These are phyloP conservation scores for Papiliotrema terrestris DNA, from an alignment of 1,284 basidiomycete genomes.

Conservation along the genomic window DNA sequence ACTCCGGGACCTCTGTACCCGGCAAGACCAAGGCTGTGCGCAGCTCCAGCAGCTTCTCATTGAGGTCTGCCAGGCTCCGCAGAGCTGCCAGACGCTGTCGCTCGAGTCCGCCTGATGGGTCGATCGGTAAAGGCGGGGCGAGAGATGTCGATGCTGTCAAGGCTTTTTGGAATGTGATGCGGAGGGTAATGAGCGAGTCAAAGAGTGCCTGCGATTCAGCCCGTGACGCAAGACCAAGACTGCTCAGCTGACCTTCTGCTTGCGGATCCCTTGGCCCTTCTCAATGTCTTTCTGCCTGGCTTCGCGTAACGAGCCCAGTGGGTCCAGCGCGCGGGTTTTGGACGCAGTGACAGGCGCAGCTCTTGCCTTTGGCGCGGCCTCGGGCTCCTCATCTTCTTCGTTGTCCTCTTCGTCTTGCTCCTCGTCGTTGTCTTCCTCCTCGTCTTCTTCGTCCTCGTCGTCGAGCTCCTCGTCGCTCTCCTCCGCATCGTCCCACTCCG, in stretches of 20 bases:
- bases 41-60: slow-evolving; percentile 56
- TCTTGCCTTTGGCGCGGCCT: slow-evolving; percentile 29
- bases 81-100: slow-evolving; percentile 29
- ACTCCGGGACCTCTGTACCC: slow-evolving; percentile 15
- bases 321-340: slow-evolving; percentile 42
- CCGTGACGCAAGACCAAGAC: not conserved
- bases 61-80: slow-evolving; percentile 31
- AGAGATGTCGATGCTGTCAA: slow-evolving; percentile 59
- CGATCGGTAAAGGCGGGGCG: slow-evolving; percentile 51
- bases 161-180: slow-evolving; percentile 84
- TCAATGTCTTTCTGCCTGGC: slow-evolving; percentile 49
- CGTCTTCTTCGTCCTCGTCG: slow-evolving; percentile 56
- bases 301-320: slow-evolving; percentile 49
- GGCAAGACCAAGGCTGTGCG: slow-evolving; percentile 55
- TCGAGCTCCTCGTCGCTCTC: slow-evolving; percentile 13
- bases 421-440: slow-evolving; percentile 72
- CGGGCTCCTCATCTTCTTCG: slow-evolving; percentile 37
- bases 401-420: slow-evolving; percentile 53
- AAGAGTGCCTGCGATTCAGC: slow-evolving; percentile 62
- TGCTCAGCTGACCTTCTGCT: slow-evolving; percentile 65
- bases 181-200: slow-evolving; percentile 77
- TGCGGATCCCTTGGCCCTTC: slow-evolving; percentile 74
- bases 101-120: slow-evolving; percentile 28
- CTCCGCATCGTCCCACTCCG: slow-evolving; percentile 29
- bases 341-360: slow-evolving; percentile 10